Evolutionary conservation across 2,329 filamentous ascomycete genomes (phyloP), one percentile per base, ranked within the genome.

Genomic region (Ciborinia camelliae): DNA sequence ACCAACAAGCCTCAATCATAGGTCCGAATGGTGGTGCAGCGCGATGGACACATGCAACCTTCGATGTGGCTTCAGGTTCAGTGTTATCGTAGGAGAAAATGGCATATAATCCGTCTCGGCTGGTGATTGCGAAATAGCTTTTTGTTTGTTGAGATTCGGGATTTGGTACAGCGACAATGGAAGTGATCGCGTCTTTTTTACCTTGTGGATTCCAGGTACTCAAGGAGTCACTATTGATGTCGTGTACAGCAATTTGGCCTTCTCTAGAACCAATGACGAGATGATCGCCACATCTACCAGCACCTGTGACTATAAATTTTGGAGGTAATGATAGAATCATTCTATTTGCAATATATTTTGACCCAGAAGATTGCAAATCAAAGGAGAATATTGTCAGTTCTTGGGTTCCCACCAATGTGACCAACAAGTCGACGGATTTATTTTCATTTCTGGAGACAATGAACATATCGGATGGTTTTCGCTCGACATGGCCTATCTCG

Each of bases 91-190:
- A 57, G 35, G 57, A 69, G 43, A 75, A 91, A 57, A 94, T 85
- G 47, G 89, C 85, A 70, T 89, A 92, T 58, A 81, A 86, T 2
- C 92, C 91, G 74, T 97, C 90, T 62, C 92, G 85, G 47, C 89
- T 89, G 4, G 90, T 91, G 0, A 89, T 88, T 18, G 94, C 76
- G 50, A 96, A 81, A 65, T 96, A 81, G 20, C 23, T 41, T 28
- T 10, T 58, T 7, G 10, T 23, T 14, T 63, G 61, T 32, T 48
- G 23, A 64, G 84, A 81, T 26, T 77, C 72, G 62, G 69, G 62
- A 65, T 54, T 67, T 6, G 15, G 78, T 6, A 86, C 77, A 12
- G 81, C 76, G 0, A 81, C 71, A 39, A 97, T 84, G 45, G 82
- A 81, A 3, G 90, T 94, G 51, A 97, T 85, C 9, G 89, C 84